Conservation (phyloP, 2,329 filamentous ascomycete genomes). For the Aspergillus udagawae region DNA sequence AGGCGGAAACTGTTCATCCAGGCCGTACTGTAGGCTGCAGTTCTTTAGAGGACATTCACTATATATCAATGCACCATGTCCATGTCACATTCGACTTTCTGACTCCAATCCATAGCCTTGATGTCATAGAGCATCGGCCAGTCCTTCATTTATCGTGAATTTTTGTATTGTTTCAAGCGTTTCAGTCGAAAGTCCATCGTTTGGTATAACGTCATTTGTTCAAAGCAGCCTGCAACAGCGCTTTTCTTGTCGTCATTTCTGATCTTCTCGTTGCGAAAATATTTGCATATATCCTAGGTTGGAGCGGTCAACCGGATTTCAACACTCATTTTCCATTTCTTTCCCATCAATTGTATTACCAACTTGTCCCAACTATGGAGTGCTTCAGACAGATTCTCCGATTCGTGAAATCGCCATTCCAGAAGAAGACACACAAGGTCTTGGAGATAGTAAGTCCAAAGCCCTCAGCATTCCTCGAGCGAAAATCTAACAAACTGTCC, state of each 20-base stretch:
- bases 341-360: background rate
- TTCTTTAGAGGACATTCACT: background rate
- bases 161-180: constrained; percentile 12
- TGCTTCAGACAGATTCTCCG: constrained; percentile 35
- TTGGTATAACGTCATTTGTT: constrained; percentile 20
- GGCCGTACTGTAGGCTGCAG: background rate
- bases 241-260: constrained; percentile 5
- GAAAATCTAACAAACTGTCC: constrained; percentile 6
- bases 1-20: constrained; percentile 19
- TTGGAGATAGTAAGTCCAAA: constrained; percentile 33
- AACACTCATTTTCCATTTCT: background rate
- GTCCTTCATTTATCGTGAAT: constrained; percentile 14
- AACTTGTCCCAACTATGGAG: constrained; percentile 20
- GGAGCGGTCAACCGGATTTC: background rate
- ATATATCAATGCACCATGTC: background rate
- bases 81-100: background rate
- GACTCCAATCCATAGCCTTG: constrained; percentile 15
- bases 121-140: constrained; percentile 25
- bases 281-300: constrained; percentile 1
- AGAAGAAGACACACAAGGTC: constrained; percentile 22
- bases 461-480: background rate
- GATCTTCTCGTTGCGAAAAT: background rate
- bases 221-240: constrained; percentile 15
- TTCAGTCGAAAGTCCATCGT: constrained; percentile 19
- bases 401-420: constrained; percentile 32